A percentile compares a stretch with the other conserved stretches of the same genome.
phyloP scores from a whole-genome alignment of 2,329 filamentous ascomycete genomes.

The Claviceps digitariae region DNA sequence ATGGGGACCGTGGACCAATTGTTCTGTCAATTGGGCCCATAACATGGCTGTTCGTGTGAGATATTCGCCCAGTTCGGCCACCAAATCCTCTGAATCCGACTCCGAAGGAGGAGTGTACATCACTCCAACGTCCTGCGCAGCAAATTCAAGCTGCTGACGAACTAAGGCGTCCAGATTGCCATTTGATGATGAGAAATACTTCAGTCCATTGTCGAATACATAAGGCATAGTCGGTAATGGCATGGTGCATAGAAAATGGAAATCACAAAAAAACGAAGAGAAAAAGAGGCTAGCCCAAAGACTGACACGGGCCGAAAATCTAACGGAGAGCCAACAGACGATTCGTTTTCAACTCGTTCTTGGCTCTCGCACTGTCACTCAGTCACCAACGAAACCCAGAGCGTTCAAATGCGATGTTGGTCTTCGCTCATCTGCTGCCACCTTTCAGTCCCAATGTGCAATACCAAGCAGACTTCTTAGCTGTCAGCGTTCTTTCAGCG shows the following conservation, averaged over 20 bases:
- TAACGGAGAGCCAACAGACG: neutral
- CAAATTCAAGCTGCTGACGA: constrained; percentile 14
- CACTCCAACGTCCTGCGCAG: constrained; percentile 12
- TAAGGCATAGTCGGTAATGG: constrained; percentile 15
- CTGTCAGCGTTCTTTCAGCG: neutral
- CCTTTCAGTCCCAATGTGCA: neutral
- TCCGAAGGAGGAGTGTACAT: constrained; percentile 7
- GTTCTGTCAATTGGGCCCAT: constrained; percentile 21
- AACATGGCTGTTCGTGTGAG: constrained; percentile 20
- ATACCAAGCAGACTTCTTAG: neutral
- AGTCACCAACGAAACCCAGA: neutral
- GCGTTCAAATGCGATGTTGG: neutral
- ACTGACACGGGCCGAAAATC: neutral
- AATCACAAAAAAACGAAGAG: neutral
- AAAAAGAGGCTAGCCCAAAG: neutral
- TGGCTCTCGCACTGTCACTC: neutral
- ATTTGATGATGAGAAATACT: neutral
- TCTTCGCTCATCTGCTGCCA: neutral
- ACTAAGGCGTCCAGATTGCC: constrained; percentile 16
- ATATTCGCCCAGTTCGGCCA: constrained; percentile 23
- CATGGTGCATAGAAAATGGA: constrained; percentile 4
- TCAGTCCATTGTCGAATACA: constrained; percentile 17
- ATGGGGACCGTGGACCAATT: constrained; percentile 19
- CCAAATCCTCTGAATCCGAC: constrained; percentile 15
- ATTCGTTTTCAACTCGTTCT: neutral